Base-by-base conservation (phyloP, 768 basidiomycete genomes). In the Naganishia onofrii region DNA sequence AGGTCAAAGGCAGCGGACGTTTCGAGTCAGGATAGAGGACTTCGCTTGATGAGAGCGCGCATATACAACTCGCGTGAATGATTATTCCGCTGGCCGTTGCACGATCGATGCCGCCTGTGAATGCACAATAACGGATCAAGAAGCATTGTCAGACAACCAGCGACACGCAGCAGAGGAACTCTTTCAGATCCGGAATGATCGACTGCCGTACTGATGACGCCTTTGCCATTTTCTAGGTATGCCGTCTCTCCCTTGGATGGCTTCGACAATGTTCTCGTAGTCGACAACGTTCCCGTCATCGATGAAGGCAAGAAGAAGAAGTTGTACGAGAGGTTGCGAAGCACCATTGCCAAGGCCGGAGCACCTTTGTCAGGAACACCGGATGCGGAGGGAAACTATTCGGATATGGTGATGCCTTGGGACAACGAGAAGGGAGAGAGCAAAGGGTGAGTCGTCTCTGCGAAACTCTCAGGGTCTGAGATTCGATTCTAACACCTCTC, bases 231-330 rank as follows among this genome's bases (percentile, higher is more conserved):
- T 10, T 57, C 6, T 31, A 68, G 71, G 48, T 69, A 69, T 36
- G 56, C 56, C 42, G 56, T 69, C 46, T 57, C 56, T 38, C 56
- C 58, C 44, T 57, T 69, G 56, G 56, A 57, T 32, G 86, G 90
- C 48, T 87, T 97, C 76, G 96, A 98, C 84, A 91, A 90, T 78
- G 87, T 92, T 68, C 82, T 99, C 66, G 90, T 98, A 65, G 88
- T 98, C 70, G 96, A 98, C 80, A 92, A 93, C 60, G 85, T 94
- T 26, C 96, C 94, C 12, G 80, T 92, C 69, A 91, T 97, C 79
- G 93, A 96, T 78, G 88, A 87, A 75, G 86, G 87, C 65, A 93
- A 93, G 82, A 85, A 88, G 44, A 90, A 92, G 57, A 90, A 86
- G 81, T 86, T 99, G 21, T 77, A 96, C 23, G 82, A 88, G 42